Evolutionary conservation across 2,329 filamentous ascomycete species (phyloP).

Genomic region (Trichoderma atroviride): DNA sequence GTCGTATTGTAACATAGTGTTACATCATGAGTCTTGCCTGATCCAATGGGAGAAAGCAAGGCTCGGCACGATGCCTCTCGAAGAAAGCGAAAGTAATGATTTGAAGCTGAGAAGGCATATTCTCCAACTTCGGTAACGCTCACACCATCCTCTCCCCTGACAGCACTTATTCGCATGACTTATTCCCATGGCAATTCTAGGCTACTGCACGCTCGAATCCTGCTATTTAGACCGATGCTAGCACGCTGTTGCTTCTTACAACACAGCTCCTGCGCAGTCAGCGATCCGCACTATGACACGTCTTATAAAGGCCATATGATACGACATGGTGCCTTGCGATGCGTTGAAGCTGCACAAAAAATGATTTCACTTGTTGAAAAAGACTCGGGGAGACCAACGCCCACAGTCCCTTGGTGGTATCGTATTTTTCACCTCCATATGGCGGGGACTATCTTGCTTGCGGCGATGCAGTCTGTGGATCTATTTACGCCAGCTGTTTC

Average conservation of each 20-base stretch:
- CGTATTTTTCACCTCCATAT: neutral
- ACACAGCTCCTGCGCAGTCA: neutral
- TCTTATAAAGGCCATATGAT: constrained; percentile 14
- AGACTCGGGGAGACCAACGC: neutral
- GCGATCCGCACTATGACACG: neutral
- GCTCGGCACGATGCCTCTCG: neutral
- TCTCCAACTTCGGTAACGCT: neutral
- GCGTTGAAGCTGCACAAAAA: neutral
- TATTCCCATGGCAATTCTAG: neutral
- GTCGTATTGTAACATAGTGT: neutral
- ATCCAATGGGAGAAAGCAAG: neutral
- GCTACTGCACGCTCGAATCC: neutral
- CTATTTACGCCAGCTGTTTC: constrained; percentile 2
- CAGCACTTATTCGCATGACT: neutral
- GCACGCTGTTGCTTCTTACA: constrained; percentile 8
- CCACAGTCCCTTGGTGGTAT: neutral
- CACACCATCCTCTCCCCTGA: neutral
- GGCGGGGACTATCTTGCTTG: constrained; percentile 8
- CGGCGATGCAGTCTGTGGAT: neutral
- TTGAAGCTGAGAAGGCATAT: neutral
- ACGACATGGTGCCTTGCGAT: neutral
- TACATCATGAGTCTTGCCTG: neutral
- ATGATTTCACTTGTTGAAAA: neutral
- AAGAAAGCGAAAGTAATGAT: neutral
- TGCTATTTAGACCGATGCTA: constrained; percentile 2